Evolutionary conservation across 768 basidiomycete species (phyloP).

Genomic region (Suillus subaureus): DNA sequence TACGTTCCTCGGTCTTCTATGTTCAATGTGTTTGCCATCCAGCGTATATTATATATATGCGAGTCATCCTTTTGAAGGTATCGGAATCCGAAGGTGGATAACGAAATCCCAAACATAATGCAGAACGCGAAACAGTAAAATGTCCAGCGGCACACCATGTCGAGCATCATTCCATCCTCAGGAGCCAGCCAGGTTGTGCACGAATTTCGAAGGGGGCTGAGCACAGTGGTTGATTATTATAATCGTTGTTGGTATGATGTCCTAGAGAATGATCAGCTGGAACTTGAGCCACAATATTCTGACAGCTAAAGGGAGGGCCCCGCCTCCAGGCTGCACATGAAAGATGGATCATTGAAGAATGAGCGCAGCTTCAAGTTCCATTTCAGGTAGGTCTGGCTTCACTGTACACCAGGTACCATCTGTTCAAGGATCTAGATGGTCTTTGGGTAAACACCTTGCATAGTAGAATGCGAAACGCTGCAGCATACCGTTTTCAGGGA

Average conservation of each 20-base stretch:
- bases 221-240: not conserved
- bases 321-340: not conserved
- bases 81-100: not conserved
- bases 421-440: not conserved
- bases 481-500: not conserved
- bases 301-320: not conserved
- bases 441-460: not conserved
- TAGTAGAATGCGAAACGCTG: not conserved
- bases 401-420: not conserved
- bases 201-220: not conserved
- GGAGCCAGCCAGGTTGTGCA: not conserved
- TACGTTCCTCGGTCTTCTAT: not conserved
- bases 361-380: not conserved
- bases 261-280: not conserved
- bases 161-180: not conserved
- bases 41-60: not conserved
- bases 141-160: not conserved
- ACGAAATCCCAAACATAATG: not conserved
- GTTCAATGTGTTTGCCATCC: not conserved
- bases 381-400: not conserved
- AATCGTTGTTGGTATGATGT: not conserved
- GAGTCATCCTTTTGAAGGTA: not conserved
- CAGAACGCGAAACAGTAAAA: not conserved
- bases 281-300: not conserved
- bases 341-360: not conserved